phyloP scores from a whole-genome alignment of 2,329 filamentous ascomycete genomes.

The Penicillium sclerotigenum region DNA sequence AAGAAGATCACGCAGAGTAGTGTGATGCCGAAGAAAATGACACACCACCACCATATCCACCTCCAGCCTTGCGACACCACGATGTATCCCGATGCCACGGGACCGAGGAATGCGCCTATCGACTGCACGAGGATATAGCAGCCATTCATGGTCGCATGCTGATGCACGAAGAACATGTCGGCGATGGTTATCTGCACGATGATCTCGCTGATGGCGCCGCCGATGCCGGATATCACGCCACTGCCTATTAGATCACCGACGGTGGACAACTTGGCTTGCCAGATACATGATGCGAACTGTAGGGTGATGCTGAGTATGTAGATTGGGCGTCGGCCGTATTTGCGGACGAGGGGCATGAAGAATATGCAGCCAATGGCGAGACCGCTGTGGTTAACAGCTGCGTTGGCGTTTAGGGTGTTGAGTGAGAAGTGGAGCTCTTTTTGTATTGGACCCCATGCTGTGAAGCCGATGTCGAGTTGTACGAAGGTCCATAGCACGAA shows the following conservation, averaged over 20 bases:
- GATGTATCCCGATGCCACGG: constrained; percentile 32
- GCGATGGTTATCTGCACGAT: constrained; percentile 48
- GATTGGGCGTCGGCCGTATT: constrained; percentile 47
- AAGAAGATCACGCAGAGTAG: constrained; percentile 45
- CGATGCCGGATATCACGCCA: constrained; percentile 45
- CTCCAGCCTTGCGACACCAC: constrained; percentile 48
- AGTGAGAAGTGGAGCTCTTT: constrained; percentile 44
- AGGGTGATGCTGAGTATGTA: constrained; percentile 45
- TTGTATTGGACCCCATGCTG: constrained; percentile 45
- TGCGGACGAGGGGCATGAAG: constrained; percentile 47
- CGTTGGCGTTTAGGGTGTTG: constrained; percentile 43
- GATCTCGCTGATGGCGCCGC: constrained; percentile 45
- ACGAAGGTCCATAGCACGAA: constrained; percentile 30
- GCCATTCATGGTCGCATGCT: constrained; percentile 47
- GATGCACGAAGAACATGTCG: constrained; percentile 50
- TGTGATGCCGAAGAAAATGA: constrained; percentile 41
- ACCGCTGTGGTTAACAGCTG: constrained; percentile 44
- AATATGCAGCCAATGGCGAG: constrained; percentile 45
- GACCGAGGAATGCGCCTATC: constrained; percentile 38
- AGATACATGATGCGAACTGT: constrained; percentile 40
- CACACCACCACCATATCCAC: constrained; percentile 52
- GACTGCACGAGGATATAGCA: constrained; percentile 42
- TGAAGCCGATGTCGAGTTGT: constrained; percentile 39
- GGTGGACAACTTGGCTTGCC: constrained; percentile 44
- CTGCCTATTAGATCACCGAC: constrained; percentile 43